These are phyloP conservation scores for Strombidium stylifer DNA, from an alignment of 73 alveolate genomes.

Conservation along the genomic window DNA sequence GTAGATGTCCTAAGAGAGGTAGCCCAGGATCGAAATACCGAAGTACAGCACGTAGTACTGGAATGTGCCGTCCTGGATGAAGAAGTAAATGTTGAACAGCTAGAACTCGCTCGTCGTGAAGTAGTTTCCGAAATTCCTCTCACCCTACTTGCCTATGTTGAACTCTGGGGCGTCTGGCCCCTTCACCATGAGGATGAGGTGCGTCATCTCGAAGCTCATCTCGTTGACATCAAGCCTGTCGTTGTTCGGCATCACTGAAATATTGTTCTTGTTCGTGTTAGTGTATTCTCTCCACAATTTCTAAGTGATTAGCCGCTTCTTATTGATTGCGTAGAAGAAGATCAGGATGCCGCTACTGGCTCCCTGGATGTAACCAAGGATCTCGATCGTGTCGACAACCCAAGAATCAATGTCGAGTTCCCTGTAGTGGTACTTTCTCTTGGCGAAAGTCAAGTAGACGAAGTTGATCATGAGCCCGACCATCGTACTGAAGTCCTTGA, in stretches of 20 bases:
- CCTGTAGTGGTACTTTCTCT: constrained; percentile 16
- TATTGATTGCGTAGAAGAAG: constrained; percentile 36
- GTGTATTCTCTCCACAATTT: constrained; percentile 41
- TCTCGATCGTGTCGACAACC: not conserved
- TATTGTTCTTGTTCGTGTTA: not conserved
- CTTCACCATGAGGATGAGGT: constrained; percentile 11
- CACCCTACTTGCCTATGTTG: constrained; percentile 38
- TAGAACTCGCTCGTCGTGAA: constrained; percentile 36
- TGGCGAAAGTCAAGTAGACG: constrained; percentile 3
- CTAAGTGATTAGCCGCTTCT: constrained; percentile 34
- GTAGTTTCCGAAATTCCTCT: constrained; percentile 41
- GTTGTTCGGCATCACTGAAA: constrained; percentile 17
- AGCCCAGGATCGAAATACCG: constrained; percentile 40
- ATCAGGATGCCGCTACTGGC: constrained; percentile 12
- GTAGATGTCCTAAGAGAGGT: constrained; percentile 25
- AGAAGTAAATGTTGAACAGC: constrained; percentile 25
- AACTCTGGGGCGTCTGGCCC: constrained; percentile 61
- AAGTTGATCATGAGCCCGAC: constrained; percentile 32
- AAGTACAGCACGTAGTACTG: constrained; percentile 50
- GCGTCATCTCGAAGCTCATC: constrained; percentile 36
- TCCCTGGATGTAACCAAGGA: constrained; percentile 21
- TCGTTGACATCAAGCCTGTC: constrained; percentile 35
- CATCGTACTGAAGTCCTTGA: constrained; percentile 31
- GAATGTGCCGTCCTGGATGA: constrained; percentile 43
- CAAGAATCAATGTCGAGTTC: not conserved